These are phyloP conservation scores for Nemania diffusa DNA, from an alignment of 2,329 filamentous ascomycete species.

Conservation along the genomic window DNA sequence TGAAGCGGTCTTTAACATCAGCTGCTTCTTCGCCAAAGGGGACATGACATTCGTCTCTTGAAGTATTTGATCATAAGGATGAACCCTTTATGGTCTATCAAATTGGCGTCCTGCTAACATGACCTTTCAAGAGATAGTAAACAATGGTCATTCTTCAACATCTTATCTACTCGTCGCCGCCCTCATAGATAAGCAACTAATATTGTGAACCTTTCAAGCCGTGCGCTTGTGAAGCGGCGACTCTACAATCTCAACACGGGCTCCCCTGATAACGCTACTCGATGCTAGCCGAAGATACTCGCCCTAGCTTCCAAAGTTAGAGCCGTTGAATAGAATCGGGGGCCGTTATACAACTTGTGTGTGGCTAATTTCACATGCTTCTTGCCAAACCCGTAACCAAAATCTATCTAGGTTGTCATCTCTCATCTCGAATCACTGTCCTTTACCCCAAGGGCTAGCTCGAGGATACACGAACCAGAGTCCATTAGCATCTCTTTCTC, in stretches of 20 bases:
- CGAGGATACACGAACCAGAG: too few species aligned
- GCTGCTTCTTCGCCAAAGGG: background rate
- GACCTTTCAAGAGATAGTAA: background rate
- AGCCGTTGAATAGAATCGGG: too few species aligned
- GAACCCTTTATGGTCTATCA: background rate
- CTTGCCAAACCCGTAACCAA: too few species aligned
- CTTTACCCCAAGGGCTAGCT: too few species aligned
- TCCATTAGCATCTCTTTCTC: too few species aligned
- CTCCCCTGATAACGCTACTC: background rate
- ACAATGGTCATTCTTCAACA: background rate
- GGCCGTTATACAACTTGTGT: background rate
- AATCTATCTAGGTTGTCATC: too few species aligned
- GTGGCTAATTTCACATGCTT: too few species aligned
- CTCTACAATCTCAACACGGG: too few species aligned
- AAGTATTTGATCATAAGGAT: background rate
- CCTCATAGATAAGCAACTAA: background rate
- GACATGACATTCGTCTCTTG: background rate
- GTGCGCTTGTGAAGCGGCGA: background rate
- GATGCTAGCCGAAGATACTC: background rate
- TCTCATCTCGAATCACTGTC: too few species aligned
- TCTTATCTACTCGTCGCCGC: background rate
- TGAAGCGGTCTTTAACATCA: constrained; percentile 11
- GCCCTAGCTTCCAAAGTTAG: background rate
- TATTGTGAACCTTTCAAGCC: background rate
- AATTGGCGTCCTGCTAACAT: background rate